Percentiles rank a stretch among this genome's conserved stretches.
These are phyloP conservation scores for Allomyces macrogynus DNA, from an alignment of 192 early-diverging fungal species.

Conservation along the genomic window DNA sequence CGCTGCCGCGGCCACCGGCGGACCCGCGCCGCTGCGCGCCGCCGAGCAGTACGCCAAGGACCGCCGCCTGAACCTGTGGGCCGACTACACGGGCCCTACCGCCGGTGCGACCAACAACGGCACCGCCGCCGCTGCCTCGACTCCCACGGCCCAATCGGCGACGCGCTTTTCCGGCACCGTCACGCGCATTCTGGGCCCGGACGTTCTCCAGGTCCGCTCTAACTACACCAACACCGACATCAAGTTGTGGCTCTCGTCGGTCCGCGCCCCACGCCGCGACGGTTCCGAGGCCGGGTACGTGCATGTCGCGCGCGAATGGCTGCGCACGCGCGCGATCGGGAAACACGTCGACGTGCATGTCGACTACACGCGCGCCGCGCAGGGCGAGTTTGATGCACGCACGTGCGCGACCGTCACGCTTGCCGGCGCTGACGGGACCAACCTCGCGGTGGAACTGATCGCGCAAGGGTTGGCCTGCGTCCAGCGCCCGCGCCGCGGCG, in stretches of 20 bases:
- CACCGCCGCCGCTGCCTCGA: too few species aligned
- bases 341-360: not conserved
- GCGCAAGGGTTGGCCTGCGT: not conserved
- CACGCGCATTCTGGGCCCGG: not conserved
- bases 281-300: not conserved
- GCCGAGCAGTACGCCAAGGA: constrained; percentile 39
- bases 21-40: constrained; percentile 38
- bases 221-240: not conserved
- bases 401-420: not conserved
- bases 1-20: constrained; percentile 46
- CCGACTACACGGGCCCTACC: too few species aligned
- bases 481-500: not conserved
- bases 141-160: too few species aligned
- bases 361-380: not conserved
- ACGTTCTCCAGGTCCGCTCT: not conserved
- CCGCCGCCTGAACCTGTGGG: constrained; percentile 24
- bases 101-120: too few species aligned
- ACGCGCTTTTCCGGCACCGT: not conserved
- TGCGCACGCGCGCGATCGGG: not conserved
- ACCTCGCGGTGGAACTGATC: not conserved
- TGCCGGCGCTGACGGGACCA: not conserved
- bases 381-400: not conserved
- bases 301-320: not conserved
- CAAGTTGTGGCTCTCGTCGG: not conserved
- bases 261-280: not conserved